phyloP scores from a whole-genome alignment of 495 filamentous ascomycete genomes.

The Penicillium daleae region DNA sequence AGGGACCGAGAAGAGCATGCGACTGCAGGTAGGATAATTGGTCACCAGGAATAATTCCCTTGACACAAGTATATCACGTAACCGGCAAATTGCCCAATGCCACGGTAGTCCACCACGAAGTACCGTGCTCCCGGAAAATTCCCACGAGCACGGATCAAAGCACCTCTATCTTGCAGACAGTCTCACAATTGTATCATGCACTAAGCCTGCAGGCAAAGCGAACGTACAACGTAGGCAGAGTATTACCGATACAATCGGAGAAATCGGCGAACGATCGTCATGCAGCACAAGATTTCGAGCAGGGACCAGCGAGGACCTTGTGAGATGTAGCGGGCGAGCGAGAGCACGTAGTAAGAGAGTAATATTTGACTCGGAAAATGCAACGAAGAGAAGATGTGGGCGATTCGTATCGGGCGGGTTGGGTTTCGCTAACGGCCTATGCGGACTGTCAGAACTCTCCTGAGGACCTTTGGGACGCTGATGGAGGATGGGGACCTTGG shows the following conservation, averaged over 20 bases:
- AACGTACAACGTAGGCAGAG: conserved; percentile 13
- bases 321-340: neutral
- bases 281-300: conserved; percentile 21
- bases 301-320: conserved; percentile 31
- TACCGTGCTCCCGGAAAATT: neutral
- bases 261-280: conserved; percentile 25
- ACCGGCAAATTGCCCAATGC: conserved; percentile 3
- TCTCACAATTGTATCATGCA: conserved; percentile 27
- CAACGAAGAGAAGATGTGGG: conserved; percentile 8
- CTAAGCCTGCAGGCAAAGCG: conserved; percentile 4
- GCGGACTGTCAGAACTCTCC: conserved; percentile 9
- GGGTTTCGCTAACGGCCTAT: neutral
- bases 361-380: neutral
- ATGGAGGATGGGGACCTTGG: conserved; percentile 40
- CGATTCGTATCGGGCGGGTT: neutral
- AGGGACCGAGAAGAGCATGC: conserved; percentile 15
- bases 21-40: conserved; percentile 24
- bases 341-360: neutral
- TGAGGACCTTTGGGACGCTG: conserved; percentile 41
- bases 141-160: conserved; percentile 4
- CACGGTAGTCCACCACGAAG: neutral
- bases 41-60: conserved; percentile 16
- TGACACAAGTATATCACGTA: conserved; percentile 15
- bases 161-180: conserved; percentile 12
- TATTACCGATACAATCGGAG: conserved; percentile 29